Base-by-base conservation (phyloP, 2,329 filamentous ascomycete genomes). In the Ascomycota sp. region DNA sequence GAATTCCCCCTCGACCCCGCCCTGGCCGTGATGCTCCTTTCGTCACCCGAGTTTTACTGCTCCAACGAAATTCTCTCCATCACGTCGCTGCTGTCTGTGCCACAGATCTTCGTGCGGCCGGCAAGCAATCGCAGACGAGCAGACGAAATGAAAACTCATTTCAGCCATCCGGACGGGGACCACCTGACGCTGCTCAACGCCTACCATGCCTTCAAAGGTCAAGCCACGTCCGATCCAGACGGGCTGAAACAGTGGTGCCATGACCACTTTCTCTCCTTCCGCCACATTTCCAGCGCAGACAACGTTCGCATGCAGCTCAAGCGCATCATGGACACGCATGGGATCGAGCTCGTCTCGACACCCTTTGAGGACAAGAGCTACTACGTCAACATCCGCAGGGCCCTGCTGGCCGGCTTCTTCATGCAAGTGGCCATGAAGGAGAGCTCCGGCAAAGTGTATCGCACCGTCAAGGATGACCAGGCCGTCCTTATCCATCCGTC, bases 341-440 rank as follows among this genome's bases (percentile, higher is more conserved):
- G 75, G 34, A 57, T 98, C 8, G 79, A 92, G 36, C 70, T 98
- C 30, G 52, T 94, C 32, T 89, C 79, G 30, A 95, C 86, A 1
- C 69, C 78, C 0, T 95, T 93, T 47, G 77, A 85, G 43, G 75
- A 95, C 57, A 93, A 92, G 63, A 81, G 91, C 47, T 98, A 98
- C 61, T 98, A 95, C 56, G 82, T 73, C 51, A 98, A 98, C 52
- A 98, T 98, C 44, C 79, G 86, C 27, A 75, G 83, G 23, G 86
- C 89, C 7, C 66, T 98, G 10, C 76, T 94, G 9, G 69, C 85
- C 1, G 89, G 91, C 22, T 98, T 98, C 65, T 98, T 98, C 65
- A 98, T 98, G 89, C 89, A 98, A 52, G 81, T 95, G 15, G 91
- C 89, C 34, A 94, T 92, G 71, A 82, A 78, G 48, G 83, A 95